These are phyloP conservation scores for Fusarium napiforme DNA, from an alignment of 2,329 filamentous ascomycete species.

Conservation along the genomic window DNA sequence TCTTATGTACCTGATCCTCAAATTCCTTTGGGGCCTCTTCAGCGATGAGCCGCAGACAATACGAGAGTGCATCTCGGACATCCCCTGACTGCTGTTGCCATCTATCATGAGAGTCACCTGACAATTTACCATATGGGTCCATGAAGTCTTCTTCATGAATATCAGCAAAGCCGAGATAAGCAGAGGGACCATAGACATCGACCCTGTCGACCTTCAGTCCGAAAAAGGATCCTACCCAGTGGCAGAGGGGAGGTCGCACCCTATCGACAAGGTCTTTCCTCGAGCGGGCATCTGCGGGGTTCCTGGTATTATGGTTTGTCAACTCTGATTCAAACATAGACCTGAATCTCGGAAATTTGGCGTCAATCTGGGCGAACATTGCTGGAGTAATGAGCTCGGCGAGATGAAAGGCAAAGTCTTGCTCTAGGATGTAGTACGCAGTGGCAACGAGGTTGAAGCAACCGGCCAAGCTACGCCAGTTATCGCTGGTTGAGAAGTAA, in stretches of 20 bases:
- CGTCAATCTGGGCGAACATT: not conserved
- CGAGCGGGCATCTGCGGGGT: too few species aligned
- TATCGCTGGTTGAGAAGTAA: constrained; percentile 18
- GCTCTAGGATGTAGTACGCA: not conserved
- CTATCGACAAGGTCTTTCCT: too few species aligned
- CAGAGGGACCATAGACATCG: too few species aligned
- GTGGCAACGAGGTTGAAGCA: constrained; percentile 1
- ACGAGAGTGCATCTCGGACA: not conserved
- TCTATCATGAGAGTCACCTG: too few species aligned
- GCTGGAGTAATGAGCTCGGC: not conserved
- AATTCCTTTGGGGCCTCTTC: not conserved
- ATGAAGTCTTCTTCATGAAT: too few species aligned
- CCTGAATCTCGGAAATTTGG: not conserved
- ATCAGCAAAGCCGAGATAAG: too few species aligned
- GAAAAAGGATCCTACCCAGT: too few species aligned
- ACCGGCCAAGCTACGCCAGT: not conserved
- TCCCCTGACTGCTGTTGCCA: not conserved
- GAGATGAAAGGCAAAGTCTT: not conserved
- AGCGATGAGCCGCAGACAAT: not conserved
- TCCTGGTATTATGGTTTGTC: too few species aligned
- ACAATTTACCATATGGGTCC: too few species aligned
- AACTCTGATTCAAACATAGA: not conserved
- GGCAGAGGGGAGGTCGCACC: too few species aligned
- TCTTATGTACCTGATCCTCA: rapidly evolving
- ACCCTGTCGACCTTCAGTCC: too few species aligned